Conservation (phyloP, 163 green algal species). For the Scenedesmus sp. region DNA sequence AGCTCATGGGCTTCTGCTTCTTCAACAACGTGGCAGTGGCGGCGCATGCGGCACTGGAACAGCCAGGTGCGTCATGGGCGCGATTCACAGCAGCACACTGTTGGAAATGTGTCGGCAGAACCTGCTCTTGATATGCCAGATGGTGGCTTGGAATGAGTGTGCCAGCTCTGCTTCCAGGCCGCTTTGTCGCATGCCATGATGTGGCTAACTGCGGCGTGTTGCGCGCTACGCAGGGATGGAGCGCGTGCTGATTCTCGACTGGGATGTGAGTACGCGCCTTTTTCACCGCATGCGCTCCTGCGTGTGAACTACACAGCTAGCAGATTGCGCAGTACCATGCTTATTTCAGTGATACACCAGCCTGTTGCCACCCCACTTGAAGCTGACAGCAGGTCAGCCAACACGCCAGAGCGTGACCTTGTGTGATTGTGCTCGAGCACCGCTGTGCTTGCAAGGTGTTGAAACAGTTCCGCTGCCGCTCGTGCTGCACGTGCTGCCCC, state of each 20-base stretch:
- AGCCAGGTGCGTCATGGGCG: conserved; percentile 41
- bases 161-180: background rate
- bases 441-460: background rate
- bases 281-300: too few relatives aligned
- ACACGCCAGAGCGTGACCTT: background rate
- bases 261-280: conserved; percentile 61
- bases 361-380: background rate
- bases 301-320: background rate
- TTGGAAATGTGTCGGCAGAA: too few relatives aligned
- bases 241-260: conserved; percentile 78
- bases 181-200: background rate
- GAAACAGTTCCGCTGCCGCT: background rate
- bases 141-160: background rate
- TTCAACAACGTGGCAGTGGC: conserved; percentile 94
- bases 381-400: background rate
- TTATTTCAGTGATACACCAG: background rate
- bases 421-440: background rate
- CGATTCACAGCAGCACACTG: too few relatives aligned
- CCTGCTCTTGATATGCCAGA: background rate
- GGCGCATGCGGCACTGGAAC: conserved; percentile 65
- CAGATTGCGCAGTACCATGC: background rate
- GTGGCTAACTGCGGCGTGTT: background rate
- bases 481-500: background rate
- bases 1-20: conserved; percentile 88
- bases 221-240: conserved; percentile 20